Evolutionary conservation across 805 yeast genomes (phyloP).

Genomic region (Metschnikowia henanensis): DNA sequence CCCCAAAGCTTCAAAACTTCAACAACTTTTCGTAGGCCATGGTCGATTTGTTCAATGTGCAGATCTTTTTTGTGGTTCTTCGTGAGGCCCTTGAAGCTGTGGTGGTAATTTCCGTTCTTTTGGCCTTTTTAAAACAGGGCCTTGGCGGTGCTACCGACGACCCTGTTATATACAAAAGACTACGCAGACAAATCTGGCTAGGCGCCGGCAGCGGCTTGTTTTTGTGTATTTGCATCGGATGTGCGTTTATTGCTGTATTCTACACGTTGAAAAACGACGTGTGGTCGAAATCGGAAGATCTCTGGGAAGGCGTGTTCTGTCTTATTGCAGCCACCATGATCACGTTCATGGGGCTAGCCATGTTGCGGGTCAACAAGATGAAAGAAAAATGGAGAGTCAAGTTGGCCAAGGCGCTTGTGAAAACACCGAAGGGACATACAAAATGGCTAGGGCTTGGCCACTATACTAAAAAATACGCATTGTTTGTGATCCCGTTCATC

Average conservation of each 20-base stretch:
- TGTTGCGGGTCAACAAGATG: conserved; percentile 95
- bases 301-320: conserved; percentile 97
- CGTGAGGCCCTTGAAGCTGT: conserved; percentile 95
- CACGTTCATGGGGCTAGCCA: conserved; percentile 92
- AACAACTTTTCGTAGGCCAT: too few relatives aligned
- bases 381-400: conserved; percentile 96
- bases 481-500: conserved; percentile 87
- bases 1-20: too few relatives aligned
- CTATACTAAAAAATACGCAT: conserved; percentile 70
- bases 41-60: conserved; percentile 64
- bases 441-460: conserved; percentile 53
- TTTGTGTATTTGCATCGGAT: conserved; percentile 82
- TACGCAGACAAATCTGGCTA: conserved; percentile 79
- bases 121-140: conserved; percentile 90
- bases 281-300: conserved; percentile 84
- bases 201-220: conserved; percentile 76
- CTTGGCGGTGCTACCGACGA: conserved; percentile 55
- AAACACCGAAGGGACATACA: conserved; percentile 34
- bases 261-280: conserved; percentile 79
- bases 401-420: conserved; percentile 78
- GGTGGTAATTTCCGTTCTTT: conserved; percentile 83
- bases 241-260: conserved; percentile 93
- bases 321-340: conserved; percentile 87
- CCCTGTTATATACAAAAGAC: conserved; percentile 54
- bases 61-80: conserved; percentile 85